Conservation (phyloP, 176 grass and related monocot species). For the Saccharum officinarum region DNA sequence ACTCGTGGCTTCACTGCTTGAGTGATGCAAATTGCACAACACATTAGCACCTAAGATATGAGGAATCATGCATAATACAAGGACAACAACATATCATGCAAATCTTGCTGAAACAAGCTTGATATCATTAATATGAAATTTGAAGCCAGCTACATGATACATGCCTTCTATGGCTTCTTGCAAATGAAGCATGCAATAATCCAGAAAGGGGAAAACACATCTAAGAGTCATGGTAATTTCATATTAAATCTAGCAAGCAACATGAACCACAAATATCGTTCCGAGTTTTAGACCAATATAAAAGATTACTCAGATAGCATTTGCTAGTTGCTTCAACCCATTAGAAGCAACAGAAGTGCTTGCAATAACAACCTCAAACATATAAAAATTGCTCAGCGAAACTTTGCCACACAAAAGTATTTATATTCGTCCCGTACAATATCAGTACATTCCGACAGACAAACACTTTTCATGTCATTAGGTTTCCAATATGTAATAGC, state of each 20-base stretch:
- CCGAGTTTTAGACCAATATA: not conserved
- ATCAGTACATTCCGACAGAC: not conserved
- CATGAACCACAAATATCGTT: not conserved
- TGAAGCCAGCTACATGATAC: not conserved
- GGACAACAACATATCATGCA: not conserved
- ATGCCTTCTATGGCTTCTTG: not conserved
- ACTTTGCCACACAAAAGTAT: not conserved
- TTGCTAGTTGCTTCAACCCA: not conserved
- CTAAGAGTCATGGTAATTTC: not conserved
- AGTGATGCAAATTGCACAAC: not conserved
- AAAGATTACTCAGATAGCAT: not conserved
- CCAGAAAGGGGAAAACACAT: not conserved
- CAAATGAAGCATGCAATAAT: not conserved
- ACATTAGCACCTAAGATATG: not conserved
- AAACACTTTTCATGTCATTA: not conserved
- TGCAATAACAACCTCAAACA: not conserved
- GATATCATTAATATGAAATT: not conserved
- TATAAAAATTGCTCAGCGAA: not conserved
- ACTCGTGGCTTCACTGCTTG: not conserved
- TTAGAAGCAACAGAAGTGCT: not conserved
- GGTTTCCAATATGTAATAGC: not conserved
- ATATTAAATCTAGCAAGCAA: slow-evolving; percentile 7
- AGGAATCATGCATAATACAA: slow-evolving; percentile 8
- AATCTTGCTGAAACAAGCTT: not conserved
- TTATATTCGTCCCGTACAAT: not conserved